Base-by-base conservation (phyloP, 2,329 filamentous ascomycete genomes). In the Stachybotrys chartarum region DNA sequence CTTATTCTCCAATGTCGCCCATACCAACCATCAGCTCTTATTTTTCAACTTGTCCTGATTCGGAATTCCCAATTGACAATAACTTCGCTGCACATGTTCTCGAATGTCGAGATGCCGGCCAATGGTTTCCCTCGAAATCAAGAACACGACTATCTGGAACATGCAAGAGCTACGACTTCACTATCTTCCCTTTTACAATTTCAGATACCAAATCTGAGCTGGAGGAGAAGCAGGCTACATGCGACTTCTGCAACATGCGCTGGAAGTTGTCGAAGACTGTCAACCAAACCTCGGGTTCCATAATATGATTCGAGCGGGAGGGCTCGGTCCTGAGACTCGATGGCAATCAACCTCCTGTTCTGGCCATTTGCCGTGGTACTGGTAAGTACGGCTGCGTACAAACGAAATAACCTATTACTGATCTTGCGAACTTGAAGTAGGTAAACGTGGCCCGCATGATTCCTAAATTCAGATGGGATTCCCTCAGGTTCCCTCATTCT, bases 391-490 rank as follows among this genome's bases (percentile, higher is more conserved):
- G 35, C 35, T 39, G 7, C 35, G 12, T 39, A n/a, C 6, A 12
- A 51, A 32, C 16, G 12, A 3, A 49, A 11, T 5, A 49, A 17
- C 14, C 24, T 18, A 49, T 8, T 47, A 16, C n/a, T 47, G 17
- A 47, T 18, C n/a, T 7, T 18, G n/a, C 7, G 7, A 16, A 18
- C 12, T 39, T 16, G 17, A n/a, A 18, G n/a, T 50, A n/a, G n/a
- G 7, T 10, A 1, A 12, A 24, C 11, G 11, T 1, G 3, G 32
- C 5, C 5, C 18, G 12, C 5, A 1, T 30, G 11, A 30, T 6
- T 47, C 56, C 10, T 7, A 12, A 8, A 50, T 61, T 10, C 46
- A 56, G 1, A 7, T 61, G 3, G 57, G 59, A 1, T 32, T 61
- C 7, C 54, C 60, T 1, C 44, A 14, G 8, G 54, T 61, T 5